These are phyloP conservation scores for Salvia hispanica DNA, from an alignment of 257 asterid genomes.

Conservation along the genomic window DNA sequence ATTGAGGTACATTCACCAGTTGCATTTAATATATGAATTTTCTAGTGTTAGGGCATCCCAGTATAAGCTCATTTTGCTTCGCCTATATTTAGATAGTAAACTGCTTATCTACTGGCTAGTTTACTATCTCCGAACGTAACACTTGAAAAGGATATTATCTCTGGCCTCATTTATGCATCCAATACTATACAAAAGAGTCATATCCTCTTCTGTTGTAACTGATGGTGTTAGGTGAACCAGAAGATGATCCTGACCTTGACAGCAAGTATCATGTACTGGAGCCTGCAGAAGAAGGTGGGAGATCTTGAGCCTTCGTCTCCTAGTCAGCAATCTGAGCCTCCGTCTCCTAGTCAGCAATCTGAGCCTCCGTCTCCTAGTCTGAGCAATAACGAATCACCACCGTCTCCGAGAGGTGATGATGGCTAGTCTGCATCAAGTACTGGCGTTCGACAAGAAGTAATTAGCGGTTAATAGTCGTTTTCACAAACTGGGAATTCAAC, in stretches of 20 bases:
- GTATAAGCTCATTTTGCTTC: neutral
- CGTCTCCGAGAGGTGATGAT: neutral
- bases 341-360: neutral
- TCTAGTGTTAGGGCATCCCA: neutral
- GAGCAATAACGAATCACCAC: no score
- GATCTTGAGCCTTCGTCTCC: conserved; percentile 31
- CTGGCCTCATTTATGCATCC: neutral
- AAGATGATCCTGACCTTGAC: conserved; percentile 79
- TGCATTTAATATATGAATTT: neutral
- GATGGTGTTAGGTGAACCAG: conserved; percentile 67
- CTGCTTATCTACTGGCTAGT: neutral
- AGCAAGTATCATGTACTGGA: conserved; percentile 91
- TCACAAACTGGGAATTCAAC: neutral
- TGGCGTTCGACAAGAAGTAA: neutral
- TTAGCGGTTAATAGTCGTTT: no score
- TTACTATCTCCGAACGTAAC: neutral
- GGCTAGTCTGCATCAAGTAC: conserved; percentile 20
- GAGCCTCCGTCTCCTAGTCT: neutral
- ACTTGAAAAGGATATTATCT: neutral
- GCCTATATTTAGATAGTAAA: neutral
- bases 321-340: no score
- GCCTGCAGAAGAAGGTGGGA: conserved; percentile 52
- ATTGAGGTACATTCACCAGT: conserved; percentile 47
- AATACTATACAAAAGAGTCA: conserved; percentile 8
- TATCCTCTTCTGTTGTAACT: neutral